These are phyloP conservation scores for Melaleuca quinquenervia DNA, from an alignment of 345 rosid genomes.

Conservation along the genomic window DNA sequence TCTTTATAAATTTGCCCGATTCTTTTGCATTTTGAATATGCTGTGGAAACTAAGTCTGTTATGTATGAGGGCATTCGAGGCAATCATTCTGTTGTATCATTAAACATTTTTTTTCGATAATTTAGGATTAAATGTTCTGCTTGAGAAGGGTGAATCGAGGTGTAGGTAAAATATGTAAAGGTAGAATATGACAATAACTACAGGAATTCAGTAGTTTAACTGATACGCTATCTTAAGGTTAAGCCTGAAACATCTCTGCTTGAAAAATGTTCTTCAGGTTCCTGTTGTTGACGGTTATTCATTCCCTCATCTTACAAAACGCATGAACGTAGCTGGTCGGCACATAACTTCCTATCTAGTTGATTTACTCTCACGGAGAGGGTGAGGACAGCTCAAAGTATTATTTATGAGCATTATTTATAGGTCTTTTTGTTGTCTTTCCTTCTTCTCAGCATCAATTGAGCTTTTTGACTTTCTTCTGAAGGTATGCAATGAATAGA, in stretches of 20 bases:
- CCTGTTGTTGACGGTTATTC: slow-evolving; percentile 99
- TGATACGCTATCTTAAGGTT: background rate
- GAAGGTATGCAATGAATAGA: slow-evolving; percentile 87
- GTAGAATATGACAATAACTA: background rate
- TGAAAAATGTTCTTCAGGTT: slow-evolving; percentile 35
- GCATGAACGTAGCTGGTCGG: slow-evolving; percentile 98
- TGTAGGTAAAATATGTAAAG: background rate
- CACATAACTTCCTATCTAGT: slow-evolving; percentile 95
- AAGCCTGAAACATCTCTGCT: slow-evolving; percentile 9
- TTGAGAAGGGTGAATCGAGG: background rate
- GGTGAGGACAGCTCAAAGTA: slow-evolving; percentile 36
- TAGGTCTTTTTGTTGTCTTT: background rate
- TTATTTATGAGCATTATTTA: background rate
- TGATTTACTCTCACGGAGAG: slow-evolving; percentile 90
- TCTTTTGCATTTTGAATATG: background rate
- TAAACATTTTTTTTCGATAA: background rate
- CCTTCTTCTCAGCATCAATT: background rate
- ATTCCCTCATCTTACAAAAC: slow-evolving; percentile 94
- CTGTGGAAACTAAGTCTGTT: background rate
- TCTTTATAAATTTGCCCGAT: background rate
- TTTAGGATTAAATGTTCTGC: background rate
- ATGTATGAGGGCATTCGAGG: background rate
- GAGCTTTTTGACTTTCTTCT: slow-evolving; percentile 2
- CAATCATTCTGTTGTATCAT: background rate
- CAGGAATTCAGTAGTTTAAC: background rate